A percentile compares a stretch with the other conserved stretches of the same genome.
Conservation (phyloP, 2,329 filamentous ascomycete species). For the Xylariaceae sp. region DNA sequence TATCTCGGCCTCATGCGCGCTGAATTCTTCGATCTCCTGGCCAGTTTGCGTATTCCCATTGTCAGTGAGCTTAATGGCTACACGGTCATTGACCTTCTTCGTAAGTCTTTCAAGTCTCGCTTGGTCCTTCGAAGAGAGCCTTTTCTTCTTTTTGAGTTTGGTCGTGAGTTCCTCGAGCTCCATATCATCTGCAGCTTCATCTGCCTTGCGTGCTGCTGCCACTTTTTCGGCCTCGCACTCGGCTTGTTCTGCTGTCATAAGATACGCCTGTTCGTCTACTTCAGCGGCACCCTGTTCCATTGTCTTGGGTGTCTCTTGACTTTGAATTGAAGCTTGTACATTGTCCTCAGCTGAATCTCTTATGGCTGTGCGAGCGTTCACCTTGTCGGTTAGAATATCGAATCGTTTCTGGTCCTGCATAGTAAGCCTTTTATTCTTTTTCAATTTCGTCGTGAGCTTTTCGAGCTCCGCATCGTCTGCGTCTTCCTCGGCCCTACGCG, state of each 20-base stretch:
- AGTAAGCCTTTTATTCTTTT: constrained; percentile 6
- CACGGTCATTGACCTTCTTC: constrained; percentile 8
- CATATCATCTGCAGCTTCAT: constrained; percentile 29
- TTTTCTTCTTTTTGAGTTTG: constrained; percentile 9
- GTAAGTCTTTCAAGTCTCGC: constrained; percentile 12
- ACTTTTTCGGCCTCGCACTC: constrained; percentile 12
- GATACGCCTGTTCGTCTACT: constrained; percentile 33
- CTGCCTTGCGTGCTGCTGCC: constrained; percentile 18
- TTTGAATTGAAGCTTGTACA: constrained; percentile 15
- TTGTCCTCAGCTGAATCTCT: constrained; percentile 1
- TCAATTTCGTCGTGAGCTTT: background rate
- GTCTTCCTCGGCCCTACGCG: constrained; percentile 31
- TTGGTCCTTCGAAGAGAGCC: constrained; percentile 7
- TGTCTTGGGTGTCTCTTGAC: background rate
- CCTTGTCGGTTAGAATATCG: constrained; percentile 11
- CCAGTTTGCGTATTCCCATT: constrained; percentile 12
- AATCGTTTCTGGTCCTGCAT: constrained; percentile 10
- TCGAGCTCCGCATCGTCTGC: constrained; percentile 8
- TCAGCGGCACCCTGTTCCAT: background rate
- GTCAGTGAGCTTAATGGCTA: constrained; percentile 2
- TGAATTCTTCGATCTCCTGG: background rate
- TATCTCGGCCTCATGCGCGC: background rate
- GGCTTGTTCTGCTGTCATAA: background rate
- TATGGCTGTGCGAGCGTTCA: constrained; percentile 9
- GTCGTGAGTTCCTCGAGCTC: constrained; percentile 2